Percentiles rank a stretch among this genome's conserved stretches.
Evolutionary conservation across 2,329 filamentous ascomycete genomes (phyloP).

Genomic region (Neopestalotiopsis sp.): DNA sequence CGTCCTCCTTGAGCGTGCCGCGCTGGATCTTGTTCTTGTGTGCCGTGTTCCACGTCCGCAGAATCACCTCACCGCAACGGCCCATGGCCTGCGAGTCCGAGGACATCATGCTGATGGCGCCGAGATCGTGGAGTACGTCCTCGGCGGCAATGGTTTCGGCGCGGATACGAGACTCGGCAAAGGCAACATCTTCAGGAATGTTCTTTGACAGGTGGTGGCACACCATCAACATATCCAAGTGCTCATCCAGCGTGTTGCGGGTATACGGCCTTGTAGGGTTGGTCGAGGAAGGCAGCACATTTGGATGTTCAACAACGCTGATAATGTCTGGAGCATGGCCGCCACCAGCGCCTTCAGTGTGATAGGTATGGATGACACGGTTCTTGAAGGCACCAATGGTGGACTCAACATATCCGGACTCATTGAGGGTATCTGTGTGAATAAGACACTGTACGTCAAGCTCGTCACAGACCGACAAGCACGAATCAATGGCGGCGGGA

Average conservation of each 20-base stretch:
- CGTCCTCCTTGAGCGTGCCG: constrained; percentile 77
- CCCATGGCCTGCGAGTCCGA: constrained; percentile 97
- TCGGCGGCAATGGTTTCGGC: constrained; percentile 96
- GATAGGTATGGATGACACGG: constrained; percentile 93
- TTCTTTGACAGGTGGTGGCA: constrained; percentile 93
- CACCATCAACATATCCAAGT: constrained; percentile 98
- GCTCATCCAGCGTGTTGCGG: constrained; percentile 90
- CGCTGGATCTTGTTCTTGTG: constrained; percentile 95
- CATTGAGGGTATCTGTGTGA: constrained; percentile 95
- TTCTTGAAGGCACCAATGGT: constrained; percentile 85
- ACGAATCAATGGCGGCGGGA: constrained; percentile 88
- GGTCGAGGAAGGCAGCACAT: constrained; percentile 89
- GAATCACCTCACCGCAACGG: constrained; percentile 89
- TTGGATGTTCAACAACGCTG: constrained; percentile 83
- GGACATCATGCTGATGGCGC: constrained; percentile 97
- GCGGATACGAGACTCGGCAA: constrained; percentile 92
- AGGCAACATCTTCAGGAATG: constrained; percentile 94
- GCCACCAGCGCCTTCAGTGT: constrained; percentile 93
- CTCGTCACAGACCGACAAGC: constrained; percentile 85
- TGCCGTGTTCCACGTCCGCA: constrained; percentile 95
- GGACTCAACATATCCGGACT: constrained; percentile 95
- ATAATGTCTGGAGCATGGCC: constrained; percentile 98
- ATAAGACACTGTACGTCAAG: constrained; percentile 92
- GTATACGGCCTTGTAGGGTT: constrained; percentile 94
- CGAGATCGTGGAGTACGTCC: constrained; percentile 92